Base-by-base conservation (phyloP, 2,329 filamentous ascomycete species). In the Laburnicola sp. region DNA sequence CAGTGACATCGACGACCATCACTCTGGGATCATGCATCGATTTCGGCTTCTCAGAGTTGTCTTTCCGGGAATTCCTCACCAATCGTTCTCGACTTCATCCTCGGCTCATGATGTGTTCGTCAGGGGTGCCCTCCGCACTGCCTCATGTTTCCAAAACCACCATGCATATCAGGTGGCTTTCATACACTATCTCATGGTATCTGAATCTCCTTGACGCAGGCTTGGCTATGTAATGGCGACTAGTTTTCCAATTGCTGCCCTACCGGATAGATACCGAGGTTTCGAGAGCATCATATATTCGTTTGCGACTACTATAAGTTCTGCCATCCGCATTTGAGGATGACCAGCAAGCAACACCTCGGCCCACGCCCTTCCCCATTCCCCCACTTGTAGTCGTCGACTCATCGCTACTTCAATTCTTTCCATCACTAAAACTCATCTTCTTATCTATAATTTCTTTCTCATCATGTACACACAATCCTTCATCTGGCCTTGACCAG, bases 391-490 rank as follows among this genome's bases (percentile, higher is more conserved):
- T 4, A 32, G 21, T 26, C 27, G 21, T 28, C 42, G 16, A 16
- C 36, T 21, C 10, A 16, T 27, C 10, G 26, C 4, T 34, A 16
- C 11, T 42, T 42, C 25, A 10, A n/a, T 30, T 31, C 27, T 25
- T 43, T 45, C 41, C 31, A n/a, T 30, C 21, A 28, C n/a, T 21
- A 16, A 26, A 1, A n/a, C 41, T 3, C n/a, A 10, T 34, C 40
- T 21, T 10, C 11, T 30, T 26, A 23, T 35, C 21, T 34, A 35
- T 31, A 28, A 40, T 16, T 16, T 1, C 16, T 16, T 27, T 35
- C 30, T 16, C 31, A 62, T n/a, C 46, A 70, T 70, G 67, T 58
- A 64, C 23, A 58, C 59, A 35, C 61, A 65, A 38, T 45, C 61
- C 5, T 53, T 69, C 42, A 42, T 70, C 40, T 34, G n/a, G n/a